Conservation (phyloP, 2,329 filamentous ascomycete genomes). For the Aphanocladium album region DNA sequence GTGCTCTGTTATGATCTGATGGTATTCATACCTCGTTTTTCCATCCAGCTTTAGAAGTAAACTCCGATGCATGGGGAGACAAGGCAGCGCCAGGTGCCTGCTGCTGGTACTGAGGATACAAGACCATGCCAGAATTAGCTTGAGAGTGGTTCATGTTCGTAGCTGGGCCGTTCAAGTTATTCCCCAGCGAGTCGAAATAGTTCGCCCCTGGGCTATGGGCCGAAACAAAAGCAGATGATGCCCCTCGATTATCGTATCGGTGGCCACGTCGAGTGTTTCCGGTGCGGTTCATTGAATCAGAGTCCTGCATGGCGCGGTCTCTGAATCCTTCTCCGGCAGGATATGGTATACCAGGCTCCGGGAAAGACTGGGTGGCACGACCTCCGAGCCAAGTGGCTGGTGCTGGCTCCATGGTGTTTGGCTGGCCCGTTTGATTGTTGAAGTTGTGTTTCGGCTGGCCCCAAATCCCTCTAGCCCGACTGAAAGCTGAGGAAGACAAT, state of each 20-base stretch:
- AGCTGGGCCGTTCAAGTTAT: constrained; percentile 28
- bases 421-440: constrained; percentile 28
- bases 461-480: constrained; percentile 54
- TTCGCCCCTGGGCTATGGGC: constrained; percentile 30
- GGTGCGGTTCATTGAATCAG: constrained; percentile 42
- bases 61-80: constrained; percentile 70
- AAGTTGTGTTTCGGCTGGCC: constrained; percentile 41
- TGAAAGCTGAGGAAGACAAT: constrained; percentile 46
- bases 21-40: constrained; percentile 45
- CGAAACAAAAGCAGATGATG: constrained; percentile 27
- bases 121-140: constrained; percentile 34
- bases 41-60: constrained; percentile 55
- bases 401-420: constrained; percentile 32
- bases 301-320: constrained; percentile 45
- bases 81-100: constrained; percentile 60
- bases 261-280: constrained; percentile 39
- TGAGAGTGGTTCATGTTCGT: constrained; percentile 31
- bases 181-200: constrained; percentile 33
- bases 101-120: constrained; percentile 47
- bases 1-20: neutral
- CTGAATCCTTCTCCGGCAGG: constrained; percentile 37
- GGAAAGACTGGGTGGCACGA: constrained; percentile 34
- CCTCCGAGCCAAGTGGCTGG: constrained; percentile 41
- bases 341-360: constrained; percentile 34
- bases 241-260: constrained; percentile 43